Evolutionary conservation across 768 basidiomycete species (phyloP).

Genomic region (Calocera cornea): DNA sequence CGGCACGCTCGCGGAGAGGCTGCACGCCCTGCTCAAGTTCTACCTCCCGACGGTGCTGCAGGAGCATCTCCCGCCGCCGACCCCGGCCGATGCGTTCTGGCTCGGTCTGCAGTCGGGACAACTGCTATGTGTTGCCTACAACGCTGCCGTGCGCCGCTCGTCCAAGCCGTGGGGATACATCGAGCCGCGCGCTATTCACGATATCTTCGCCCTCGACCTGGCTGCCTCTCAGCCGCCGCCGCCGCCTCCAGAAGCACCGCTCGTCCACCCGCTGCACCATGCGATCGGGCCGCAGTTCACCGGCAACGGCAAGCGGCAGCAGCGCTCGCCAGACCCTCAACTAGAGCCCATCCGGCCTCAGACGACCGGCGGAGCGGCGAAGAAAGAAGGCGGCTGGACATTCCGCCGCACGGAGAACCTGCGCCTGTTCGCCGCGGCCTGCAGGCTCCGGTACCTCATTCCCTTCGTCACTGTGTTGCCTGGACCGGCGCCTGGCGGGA

Average conservation of each 20-base stretch:
- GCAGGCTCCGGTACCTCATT: slow-evolving; percentile 70
- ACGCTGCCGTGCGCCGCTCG: slow-evolving; percentile 63
- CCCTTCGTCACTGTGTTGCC: slow-evolving; percentile 46
- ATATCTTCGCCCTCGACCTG: slow-evolving; percentile 51
- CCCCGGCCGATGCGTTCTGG: slow-evolving; percentile 30
- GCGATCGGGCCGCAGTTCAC: neutral
- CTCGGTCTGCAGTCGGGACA: slow-evolving; percentile 58
- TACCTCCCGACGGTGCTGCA: slow-evolving; percentile 50
- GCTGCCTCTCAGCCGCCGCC: neutral
- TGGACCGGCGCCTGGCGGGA: slow-evolving; percentile 20
- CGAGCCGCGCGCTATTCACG: slow-evolving; percentile 61
- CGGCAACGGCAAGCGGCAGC: neutral
- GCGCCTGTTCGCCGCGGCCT: slow-evolving; percentile 67
- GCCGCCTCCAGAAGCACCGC: neutral
- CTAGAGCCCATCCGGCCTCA: neutral
- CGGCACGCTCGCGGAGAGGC: slow-evolving; percentile 37
- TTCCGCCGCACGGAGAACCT: slow-evolving; percentile 79
- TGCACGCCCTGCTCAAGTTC: slow-evolving; percentile 43
- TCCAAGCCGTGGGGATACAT: slow-evolving; percentile 83
- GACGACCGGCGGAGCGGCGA: slow-evolving; percentile 26
- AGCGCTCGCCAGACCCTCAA: neutral
- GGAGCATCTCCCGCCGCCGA: slow-evolving; percentile 24
- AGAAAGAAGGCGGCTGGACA: slow-evolving; percentile 46
- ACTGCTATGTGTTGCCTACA: slow-evolving; percentile 68
- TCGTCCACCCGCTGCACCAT: neutral